These are phyloP conservation scores for Coemansia sp. DNA, from an alignment of 192 early-diverging fungal species.

Conservation along the genomic window DNA sequence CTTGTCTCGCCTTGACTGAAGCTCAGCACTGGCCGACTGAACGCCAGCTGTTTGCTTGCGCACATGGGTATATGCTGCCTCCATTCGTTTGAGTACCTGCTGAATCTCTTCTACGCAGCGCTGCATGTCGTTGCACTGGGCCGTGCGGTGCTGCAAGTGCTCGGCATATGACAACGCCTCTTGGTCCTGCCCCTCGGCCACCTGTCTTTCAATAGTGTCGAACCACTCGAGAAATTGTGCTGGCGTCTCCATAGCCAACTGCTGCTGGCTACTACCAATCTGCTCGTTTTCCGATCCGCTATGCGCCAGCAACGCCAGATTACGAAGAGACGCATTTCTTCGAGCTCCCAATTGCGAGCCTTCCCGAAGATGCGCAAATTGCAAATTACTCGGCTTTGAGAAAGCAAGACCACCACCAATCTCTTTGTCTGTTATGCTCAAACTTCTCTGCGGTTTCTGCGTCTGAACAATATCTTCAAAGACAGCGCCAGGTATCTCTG, in stretches of 20 bases:
- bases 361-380: slow-evolving; percentile 9
- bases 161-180: slow-evolving; percentile 78
- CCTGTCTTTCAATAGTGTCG: slow-evolving; percentile 70
- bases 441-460: slow-evolving; percentile 1
- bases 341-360: slow-evolving; percentile 27
- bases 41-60: slow-evolving; percentile 73
- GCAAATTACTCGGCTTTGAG: slow-evolving; percentile 7
- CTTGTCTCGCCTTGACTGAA: slow-evolving; percentile 60
- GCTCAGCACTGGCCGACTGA: slow-evolving; percentile 74
- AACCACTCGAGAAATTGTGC: slow-evolving; percentile 98
- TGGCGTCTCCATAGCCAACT: slow-evolving; percentile 67
- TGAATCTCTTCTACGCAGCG: slow-evolving; percentile 58
- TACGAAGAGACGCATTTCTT: slow-evolving; percentile 25
- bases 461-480: too few species aligned
- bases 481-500: background rate
- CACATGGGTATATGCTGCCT: slow-evolving; percentile 75
- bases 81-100: slow-evolving; percentile 63
- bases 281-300: background rate
- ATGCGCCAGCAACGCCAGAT: slow-evolving; percentile 13
- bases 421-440: background rate
- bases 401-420: too few species aligned
- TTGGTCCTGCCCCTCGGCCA: slow-evolving; percentile 75
- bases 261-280: slow-evolving; percentile 42
- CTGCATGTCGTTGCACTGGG: slow-evolving; percentile 53
- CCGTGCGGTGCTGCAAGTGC: slow-evolving; percentile 10